Conservation (phyloP, 2,329 filamentous ascomycete genomes). For the Volutella citrinella region DNA sequence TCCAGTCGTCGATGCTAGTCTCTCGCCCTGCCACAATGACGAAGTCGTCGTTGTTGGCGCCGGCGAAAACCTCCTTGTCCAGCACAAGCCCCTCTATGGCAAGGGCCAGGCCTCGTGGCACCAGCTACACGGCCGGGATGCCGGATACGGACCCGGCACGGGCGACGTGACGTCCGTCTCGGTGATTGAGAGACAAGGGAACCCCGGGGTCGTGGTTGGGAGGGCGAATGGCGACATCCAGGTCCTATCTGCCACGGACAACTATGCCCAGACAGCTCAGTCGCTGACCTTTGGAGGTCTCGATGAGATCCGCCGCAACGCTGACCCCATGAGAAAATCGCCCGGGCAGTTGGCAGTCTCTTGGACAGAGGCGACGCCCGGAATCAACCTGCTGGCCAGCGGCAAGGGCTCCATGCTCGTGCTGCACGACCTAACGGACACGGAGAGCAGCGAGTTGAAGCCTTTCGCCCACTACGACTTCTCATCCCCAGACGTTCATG, state of each 20-base stretch:
- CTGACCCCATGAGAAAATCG: slow-evolving; percentile 21
- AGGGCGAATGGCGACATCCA: slow-evolving; percentile 49
- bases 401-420: slow-evolving; percentile 29
- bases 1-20: slow-evolving; percentile 44
- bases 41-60: slow-evolving; percentile 51
- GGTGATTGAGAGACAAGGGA: slow-evolving; percentile 35
- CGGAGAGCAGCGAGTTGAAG: slow-evolving; percentile 8
- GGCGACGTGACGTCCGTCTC: slow-evolving; percentile 50
- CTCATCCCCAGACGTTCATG: slow-evolving; percentile 9
- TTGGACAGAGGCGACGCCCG: slow-evolving; percentile 32
- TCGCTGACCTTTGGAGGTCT: slow-evolving; percentile 16
- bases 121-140: slow-evolving; percentile 33
- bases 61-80: slow-evolving; percentile 48
- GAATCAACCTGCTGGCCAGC: slow-evolving; percentile 27
- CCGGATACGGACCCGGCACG: slow-evolving; percentile 40
- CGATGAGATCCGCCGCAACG: slow-evolving; percentile 4
- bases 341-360: slow-evolving; percentile 30
- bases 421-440: slow-evolving; percentile 25
- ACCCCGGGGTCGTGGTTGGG: slow-evolving; percentile 41
- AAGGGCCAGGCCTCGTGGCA: slow-evolving; percentile 32
- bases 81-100: slow-evolving; percentile 32
- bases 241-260: slow-evolving; percentile 38
- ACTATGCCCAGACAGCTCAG: slow-evolving; percentile 24
- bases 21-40: slow-evolving; percentile 32
- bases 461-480: slow-evolving; percentile 27